Percentiles rank a stretch among this genome's conserved stretches.
Conservation (phyloP, 768 basidiomycete species). For the Leucosporidium yakuticum region DNA sequence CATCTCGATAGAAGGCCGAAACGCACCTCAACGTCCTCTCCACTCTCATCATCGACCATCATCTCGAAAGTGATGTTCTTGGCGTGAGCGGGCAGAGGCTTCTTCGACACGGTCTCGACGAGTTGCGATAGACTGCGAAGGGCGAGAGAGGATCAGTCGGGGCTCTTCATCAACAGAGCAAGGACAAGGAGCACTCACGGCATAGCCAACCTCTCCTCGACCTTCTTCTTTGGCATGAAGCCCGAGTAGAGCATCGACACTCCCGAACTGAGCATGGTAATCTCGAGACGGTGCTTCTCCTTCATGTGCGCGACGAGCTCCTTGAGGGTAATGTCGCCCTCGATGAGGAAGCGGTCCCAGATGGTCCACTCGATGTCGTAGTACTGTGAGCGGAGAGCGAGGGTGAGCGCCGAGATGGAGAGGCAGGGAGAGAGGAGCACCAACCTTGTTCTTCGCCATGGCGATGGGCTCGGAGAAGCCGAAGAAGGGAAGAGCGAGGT, state of each 20-base stretch:
- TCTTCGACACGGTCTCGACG: conserved; percentile 91
- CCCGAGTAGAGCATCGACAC: conserved; percentile 98
- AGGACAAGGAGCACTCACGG: conserved; percentile 47
- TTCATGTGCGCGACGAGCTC: conserved; percentile 81
- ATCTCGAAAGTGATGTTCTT: conserved; percentile 87
- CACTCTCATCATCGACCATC: conserved; percentile 86
- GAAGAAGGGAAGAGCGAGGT: conserved; percentile 90
- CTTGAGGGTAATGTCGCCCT: conserved; percentile 76
- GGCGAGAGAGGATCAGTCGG: no score
- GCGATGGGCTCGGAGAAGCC: conserved; percentile 97
- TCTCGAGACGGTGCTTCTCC: conserved; percentile 71
- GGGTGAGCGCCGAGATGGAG: not conserved
- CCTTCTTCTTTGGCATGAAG: conserved; percentile 86
- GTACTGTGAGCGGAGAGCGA: conserved; percentile 49
- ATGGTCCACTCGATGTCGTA: conserved; percentile 87
- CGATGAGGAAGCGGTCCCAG: conserved; percentile 95
- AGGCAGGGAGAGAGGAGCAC: conserved; percentile 1
- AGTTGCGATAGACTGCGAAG: conserved; percentile 43
- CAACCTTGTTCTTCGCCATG: conserved; percentile 70
- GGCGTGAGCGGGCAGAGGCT: conserved; percentile 73
- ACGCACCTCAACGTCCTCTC: conserved; percentile 85
- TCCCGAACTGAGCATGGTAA: conserved; percentile 76
- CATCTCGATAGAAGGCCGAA: not conserved
- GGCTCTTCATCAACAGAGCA: no score
- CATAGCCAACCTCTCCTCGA: conserved; percentile 35